Conservation (phyloP, 306 rosid genomes). For the Styphnolobium japonicum region DNA sequence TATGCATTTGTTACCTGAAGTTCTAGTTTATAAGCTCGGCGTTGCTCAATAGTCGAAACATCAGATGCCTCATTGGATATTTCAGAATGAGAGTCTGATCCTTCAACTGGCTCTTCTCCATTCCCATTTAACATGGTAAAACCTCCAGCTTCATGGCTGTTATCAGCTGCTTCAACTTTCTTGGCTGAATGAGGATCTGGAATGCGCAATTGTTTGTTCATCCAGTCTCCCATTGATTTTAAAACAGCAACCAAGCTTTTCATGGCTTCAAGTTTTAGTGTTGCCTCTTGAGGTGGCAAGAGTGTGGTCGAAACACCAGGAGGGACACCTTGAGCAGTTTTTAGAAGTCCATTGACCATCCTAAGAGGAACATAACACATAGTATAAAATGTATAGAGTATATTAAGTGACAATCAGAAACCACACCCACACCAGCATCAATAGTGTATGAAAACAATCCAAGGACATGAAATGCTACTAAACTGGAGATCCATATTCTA, state of each 20-base stretch:
- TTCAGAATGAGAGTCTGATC: conserved; percentile 80
- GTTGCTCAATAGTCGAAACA: conserved; percentile 84
- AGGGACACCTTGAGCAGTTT: conserved; percentile 99
- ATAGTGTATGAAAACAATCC: background rate
- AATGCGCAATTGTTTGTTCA: conserved; percentile 89
- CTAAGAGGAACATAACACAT: conserved; percentile 44
- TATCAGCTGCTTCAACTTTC: conserved; percentile 58
- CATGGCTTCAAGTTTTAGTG: conserved; percentile 94
- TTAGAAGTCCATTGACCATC: conserved; percentile 99
- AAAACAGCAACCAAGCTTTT: conserved; percentile 80
- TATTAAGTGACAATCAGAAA: conserved; percentile 23
- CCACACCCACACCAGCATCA: conserved; percentile 5
- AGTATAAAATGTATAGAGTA: conserved; percentile 13
- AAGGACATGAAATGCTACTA: background rate
- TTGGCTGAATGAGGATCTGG: conserved; percentile 76
- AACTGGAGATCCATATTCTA: conserved; percentile 25
- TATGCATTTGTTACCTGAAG: conserved; percentile 66
- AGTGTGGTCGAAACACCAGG: conserved; percentile 88
- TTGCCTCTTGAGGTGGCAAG: conserved; percentile 89
- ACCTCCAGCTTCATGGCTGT: conserved; percentile 49
- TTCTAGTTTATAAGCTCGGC: conserved; percentile 97
- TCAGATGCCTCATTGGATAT: conserved; percentile 76
- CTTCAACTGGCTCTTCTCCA: conserved; percentile 75
- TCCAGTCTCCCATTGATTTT: conserved; percentile 94
- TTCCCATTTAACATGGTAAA: conserved; percentile 67